Conservation (phyloP, 2,329 filamentous ascomycete genomes). For the Fusarium sp. region DNA sequence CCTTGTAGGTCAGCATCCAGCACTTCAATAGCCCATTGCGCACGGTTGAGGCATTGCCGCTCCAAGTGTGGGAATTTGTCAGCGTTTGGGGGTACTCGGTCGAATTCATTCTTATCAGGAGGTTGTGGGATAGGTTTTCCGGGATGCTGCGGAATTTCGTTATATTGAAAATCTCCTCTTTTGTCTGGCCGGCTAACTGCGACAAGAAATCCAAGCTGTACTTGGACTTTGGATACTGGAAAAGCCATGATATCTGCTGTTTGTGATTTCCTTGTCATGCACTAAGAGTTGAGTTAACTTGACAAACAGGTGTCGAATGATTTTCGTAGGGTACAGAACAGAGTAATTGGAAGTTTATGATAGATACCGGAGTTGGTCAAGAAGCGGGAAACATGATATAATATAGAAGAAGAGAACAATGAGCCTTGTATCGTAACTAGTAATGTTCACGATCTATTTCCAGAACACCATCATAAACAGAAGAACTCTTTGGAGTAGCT, state of each 20-base stretch:
- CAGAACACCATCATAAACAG: neutral
- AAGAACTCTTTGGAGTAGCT: neutral
- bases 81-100: neutral
- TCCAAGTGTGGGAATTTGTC: neutral
- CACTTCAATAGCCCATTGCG: slow-evolving; percentile 15
- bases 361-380: neutral
- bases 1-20: neutral
- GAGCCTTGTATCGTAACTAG: neutral
- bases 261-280: neutral
- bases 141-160: neutral
- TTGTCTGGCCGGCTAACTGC: neutral
- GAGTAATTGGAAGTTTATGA: neutral
- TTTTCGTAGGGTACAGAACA: neutral
- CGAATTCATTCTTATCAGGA: neutral
- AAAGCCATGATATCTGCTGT: neutral
- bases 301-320: neutral
- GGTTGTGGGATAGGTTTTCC: neutral
- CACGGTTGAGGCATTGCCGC: neutral
- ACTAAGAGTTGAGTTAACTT: neutral
- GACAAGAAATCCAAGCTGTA: slow-evolving; percentile 13
- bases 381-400: neutral
- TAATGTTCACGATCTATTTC: neutral
- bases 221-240: neutral
- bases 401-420: neutral
- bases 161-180: neutral